A percentile compares a stretch with the other conserved stretches of the same genome.
Conservation (phyloP, 192 early-diverging fungal species). For the Coemansia sp. region DNA sequence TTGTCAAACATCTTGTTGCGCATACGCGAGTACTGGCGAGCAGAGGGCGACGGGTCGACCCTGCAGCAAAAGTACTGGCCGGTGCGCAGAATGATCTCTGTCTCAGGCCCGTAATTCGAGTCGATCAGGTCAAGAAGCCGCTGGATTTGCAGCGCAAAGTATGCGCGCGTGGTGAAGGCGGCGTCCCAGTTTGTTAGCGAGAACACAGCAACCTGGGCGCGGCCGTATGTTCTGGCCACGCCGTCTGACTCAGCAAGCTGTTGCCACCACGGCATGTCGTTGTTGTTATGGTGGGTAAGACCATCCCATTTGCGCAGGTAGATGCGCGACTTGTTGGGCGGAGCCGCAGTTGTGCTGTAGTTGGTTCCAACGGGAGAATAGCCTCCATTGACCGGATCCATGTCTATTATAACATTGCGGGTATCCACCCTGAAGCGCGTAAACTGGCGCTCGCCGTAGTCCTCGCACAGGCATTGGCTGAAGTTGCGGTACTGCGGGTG, state of each 20-base stretch:
- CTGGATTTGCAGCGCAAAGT: slow-evolving; percentile 20
- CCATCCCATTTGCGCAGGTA: slow-evolving; percentile 5
- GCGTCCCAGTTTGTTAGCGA: slow-evolving; percentile 56
- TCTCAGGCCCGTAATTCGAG: slow-evolving; percentile 17
- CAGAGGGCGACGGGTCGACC: slow-evolving; percentile 17
- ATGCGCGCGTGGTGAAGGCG: slow-evolving; percentile 24
- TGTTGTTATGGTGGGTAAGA: neutral
- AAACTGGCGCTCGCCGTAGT: slow-evolving; percentile 16
- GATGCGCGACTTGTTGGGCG: slow-evolving; percentile 10
- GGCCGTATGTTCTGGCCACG: neutral
- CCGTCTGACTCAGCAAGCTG: neutral
- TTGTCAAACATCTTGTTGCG: slow-evolving; percentile 16
- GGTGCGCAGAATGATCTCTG: slow-evolving; percentile 42
- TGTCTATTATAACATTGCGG: neutral
- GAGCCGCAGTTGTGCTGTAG: neutral
- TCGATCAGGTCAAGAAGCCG: slow-evolving; percentile 27
- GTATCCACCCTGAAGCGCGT: neutral
- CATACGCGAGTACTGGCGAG: slow-evolving; percentile 21
- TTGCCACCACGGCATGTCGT: no score
- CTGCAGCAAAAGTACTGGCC: slow-evolving; percentile 56
- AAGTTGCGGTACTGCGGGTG: neutral
- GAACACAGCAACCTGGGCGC: slow-evolving; percentile 27
- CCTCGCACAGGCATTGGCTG: slow-evolving; percentile 50
- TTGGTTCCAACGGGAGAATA: neutral
- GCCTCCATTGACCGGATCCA: slow-evolving; percentile 4